Base-by-base conservation (phyloP, 208 protist species). In the Wallacemonas rigidus region DNA sequence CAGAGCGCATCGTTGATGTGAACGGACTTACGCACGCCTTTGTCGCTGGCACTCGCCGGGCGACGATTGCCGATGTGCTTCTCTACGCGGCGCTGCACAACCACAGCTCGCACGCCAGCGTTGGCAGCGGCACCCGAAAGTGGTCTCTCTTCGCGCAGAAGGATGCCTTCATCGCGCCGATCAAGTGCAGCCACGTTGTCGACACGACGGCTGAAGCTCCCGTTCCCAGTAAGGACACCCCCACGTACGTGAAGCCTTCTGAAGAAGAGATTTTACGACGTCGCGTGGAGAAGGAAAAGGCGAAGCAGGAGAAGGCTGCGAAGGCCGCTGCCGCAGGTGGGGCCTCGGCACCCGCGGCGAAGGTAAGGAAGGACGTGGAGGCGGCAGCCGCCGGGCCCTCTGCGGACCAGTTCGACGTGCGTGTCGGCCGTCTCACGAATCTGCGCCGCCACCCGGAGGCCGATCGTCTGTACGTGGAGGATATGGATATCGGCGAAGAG, bases 401-500 rank as follows among this genome's bases (percentile, higher is more conserved):
- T 67, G 55, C 44, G 54, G 44, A n/a, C 5, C 67, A 65, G 44
- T 40, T 97, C 50, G 77, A 85, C 75, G 55, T 98, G 1, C 86
- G 89, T 41, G 89, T 98, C 2, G 95, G 93, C 15, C 82, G 82
- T 17, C 90, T 98, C 53, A 85, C 90, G 15, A 86, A 93, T 41
- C 68, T 96, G 17, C 80, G 85, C 36, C 63, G 64, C 7, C 95
- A 98, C 79, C 88, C 92, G 3, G 77, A 94, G 43, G 91, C 95
- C 3, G 93, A 97, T 65, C 72, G 80, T 14, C 85, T 98, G 38
- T 98, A 89, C 71, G 77, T 98, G 12, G 95, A 98, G 82, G 79
- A 97, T 51, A 97, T 98, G 85, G 91, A 97, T 71, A 76, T 98
- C 54, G 95, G 95, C 38, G 76, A 87, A 5, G 94, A 94, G 54